Conservation (phyloP, 306 rosid genomes). For the Ormosia emarginata region DNA sequence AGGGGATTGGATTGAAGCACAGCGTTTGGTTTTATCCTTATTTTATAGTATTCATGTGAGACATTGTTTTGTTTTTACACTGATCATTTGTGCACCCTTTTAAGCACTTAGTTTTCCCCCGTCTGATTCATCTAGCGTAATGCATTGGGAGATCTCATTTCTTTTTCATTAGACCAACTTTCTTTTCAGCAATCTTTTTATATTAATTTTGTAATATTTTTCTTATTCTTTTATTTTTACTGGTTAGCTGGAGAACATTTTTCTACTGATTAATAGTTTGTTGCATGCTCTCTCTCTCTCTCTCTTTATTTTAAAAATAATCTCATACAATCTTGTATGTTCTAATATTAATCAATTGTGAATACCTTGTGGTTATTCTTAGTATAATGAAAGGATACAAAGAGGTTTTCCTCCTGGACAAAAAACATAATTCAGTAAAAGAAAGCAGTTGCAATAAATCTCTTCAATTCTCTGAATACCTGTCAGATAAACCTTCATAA, state of each 20-base stretch:
- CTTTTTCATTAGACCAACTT: neutral
- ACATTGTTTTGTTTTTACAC: conserved; percentile 1
- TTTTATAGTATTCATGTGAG: conserved; percentile 94
- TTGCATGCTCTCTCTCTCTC: neutral
- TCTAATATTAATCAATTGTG: neutral
- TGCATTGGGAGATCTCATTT: conserved; percentile 6
- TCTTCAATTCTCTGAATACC: neutral
- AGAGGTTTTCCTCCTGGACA: neutral
- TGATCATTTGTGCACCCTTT: neutral
- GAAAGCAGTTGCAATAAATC: neutral
- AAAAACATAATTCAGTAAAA: neutral
- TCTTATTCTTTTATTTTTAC: neutral
- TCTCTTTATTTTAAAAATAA: neutral
- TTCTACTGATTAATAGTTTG: neutral
- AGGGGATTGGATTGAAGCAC: conserved; percentile 96
- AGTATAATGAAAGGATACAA: neutral
- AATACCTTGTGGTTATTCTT: neutral
- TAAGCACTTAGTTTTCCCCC: neutral
- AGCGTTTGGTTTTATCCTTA: conserved; percentile 87
- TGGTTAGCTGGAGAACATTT: neutral
- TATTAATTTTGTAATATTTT: neutral
- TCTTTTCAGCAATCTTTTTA: neutral
- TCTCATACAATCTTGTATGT: neutral
- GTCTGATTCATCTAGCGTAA: neutral
- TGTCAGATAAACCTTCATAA: neutral